Evolutionary conservation across 805 yeast genomes (phyloP), one percentile per base, ranked within the genome.

Genomic region (Wickerhamomyces bovis): DNA sequence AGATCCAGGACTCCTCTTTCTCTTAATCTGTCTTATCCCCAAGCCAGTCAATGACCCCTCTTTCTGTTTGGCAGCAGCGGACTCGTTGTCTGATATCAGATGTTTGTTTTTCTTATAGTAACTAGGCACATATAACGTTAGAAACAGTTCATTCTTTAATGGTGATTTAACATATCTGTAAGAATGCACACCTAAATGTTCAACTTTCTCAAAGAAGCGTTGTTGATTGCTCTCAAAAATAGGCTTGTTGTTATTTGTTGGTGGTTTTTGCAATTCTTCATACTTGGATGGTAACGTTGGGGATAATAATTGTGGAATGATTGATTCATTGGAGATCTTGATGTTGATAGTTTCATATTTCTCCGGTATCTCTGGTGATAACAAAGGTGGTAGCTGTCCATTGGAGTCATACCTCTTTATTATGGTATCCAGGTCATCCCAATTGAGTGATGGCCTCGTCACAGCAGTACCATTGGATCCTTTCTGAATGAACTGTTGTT

Each of bases 281-380:
- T 48, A 52, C 26, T 35, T 46, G 2, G 51, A 43, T 3, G 59
- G 59, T 4, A 55, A 35, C 3, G 59, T 55, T 1, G 61, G 61
- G 13, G 60, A 54, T 2, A 57, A 44, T 51, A 51, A 18, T 19
- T 30, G 22, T 36, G 45, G 45, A 4, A 31, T 18, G 23, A 12
- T 15, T 20, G 13, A 16, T 39, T 16, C 38, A 9, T n/a, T 20
- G 18, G 30, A 2, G 28, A 6, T 9, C 18, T 26, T 23, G 28
- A 10, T 18, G 10, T 13, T n/a, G 4, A 25, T 36, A 20, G 20
- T 25, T 20, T 35, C 33, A 15, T 41, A 51, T n/a, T 21, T 16
- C 3, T 35, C n/a, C 6, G 55, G 55, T 10, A 52, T n/a, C 4
- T 38, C 43, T 19, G 55, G 54, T 6, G 55, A 48, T 8, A 52